Conservation (phyloP, 2,329 filamentous ascomycete genomes). For the Exophiala alcalophila region DNA sequence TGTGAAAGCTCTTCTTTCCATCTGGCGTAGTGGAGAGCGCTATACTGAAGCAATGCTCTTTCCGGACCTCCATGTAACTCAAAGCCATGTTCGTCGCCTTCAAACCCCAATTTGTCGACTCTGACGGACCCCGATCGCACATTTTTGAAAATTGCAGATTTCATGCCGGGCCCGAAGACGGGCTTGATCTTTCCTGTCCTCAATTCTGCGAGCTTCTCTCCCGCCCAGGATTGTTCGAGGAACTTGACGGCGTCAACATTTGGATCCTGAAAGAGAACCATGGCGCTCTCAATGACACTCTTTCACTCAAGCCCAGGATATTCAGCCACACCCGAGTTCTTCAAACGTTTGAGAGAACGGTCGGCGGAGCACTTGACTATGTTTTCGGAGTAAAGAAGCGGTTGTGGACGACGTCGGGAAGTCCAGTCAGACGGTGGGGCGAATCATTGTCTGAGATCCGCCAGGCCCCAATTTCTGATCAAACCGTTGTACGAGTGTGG, state of each 20-base stretch:
- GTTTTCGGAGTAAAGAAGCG: too few species aligned
- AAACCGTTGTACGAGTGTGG: too few species aligned
- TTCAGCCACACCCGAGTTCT: too few species aligned
- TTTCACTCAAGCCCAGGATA: too few species aligned
- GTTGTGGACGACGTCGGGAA: too few species aligned
- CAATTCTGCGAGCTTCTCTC: conserved; percentile 14
- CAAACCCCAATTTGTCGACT: conserved; percentile 46
- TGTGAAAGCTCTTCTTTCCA: conserved; percentile 56
- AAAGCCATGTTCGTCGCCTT: conserved; percentile 60
- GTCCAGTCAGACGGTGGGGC: too few species aligned
- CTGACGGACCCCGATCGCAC: conserved; percentile 6
- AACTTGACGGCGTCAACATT: conserved; percentile 5
- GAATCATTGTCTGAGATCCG: too few species aligned
- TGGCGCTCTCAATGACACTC: too few species aligned
- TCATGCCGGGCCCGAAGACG: conserved; percentile 7
- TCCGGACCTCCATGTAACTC: conserved; percentile 62
- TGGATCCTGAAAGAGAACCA: conserved; percentile 9
- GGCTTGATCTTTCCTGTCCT: conserved; percentile 17
- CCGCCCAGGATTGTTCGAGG: conserved; percentile 11
- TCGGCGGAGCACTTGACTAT: too few species aligned
- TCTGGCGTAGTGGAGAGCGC: conserved; percentile 55
- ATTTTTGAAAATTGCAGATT: conserved; percentile 19
- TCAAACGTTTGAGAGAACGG: too few species aligned
- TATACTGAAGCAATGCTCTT: conserved; percentile 63
- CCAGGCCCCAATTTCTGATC: too few species aligned